Evolutionary conservation across 805 yeast species (phyloP).

Genomic region (Lachancea waltii): DNA sequence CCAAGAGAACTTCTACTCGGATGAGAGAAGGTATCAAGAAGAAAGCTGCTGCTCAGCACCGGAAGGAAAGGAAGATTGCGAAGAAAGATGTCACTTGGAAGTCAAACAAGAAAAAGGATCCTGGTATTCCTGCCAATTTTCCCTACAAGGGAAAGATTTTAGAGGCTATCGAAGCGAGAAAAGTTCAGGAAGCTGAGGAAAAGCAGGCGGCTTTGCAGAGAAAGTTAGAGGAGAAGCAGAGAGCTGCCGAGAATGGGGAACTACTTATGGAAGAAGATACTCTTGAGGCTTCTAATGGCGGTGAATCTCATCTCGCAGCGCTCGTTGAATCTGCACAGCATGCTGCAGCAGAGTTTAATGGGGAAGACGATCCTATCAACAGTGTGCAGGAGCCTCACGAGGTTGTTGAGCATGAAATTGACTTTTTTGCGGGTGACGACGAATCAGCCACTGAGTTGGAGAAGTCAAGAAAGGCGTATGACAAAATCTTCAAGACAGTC

Average conservation of each 20-base stretch:
- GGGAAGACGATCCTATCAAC: conserved; percentile 35
- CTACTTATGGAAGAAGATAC: conserved; percentile 35
- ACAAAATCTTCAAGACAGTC: conserved; percentile 87
- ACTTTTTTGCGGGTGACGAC: conserved; percentile 38
- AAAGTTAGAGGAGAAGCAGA: conserved; percentile 36
- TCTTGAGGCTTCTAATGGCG: conserved; percentile 37
- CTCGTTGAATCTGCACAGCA: conserved; percentile 82
- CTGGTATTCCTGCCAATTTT: conserved; percentile 91
- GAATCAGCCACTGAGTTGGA: conserved; percentile 44
- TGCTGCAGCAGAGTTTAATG: conserved; percentile 72
- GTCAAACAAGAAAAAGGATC: conserved; percentile 75
- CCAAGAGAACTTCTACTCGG: conserved; percentile 87
- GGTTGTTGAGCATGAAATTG: conserved; percentile 44
- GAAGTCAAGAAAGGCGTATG: conserved; percentile 83
- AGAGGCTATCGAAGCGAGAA: conserved; percentile 58
- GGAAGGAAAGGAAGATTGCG: conserved; percentile 73
- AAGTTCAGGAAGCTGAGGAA: conserved; percentile 49
- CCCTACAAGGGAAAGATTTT: conserved; percentile 88
- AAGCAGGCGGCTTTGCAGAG: conserved; percentile 46
- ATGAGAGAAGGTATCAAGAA: conserved; percentile 95
- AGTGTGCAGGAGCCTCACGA: conserved; percentile 40
- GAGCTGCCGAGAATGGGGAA: conserved; percentile 35
- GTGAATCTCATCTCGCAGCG: conserved; percentile 64
- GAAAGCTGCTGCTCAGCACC: conserved; percentile 86
- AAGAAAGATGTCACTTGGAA: conserved; percentile 95